Evolutionary conservation across 495 filamentous ascomycete species (phyloP), one percentile per base, ranked within the genome.

Genomic region (Margaritispora aquatica): DNA sequence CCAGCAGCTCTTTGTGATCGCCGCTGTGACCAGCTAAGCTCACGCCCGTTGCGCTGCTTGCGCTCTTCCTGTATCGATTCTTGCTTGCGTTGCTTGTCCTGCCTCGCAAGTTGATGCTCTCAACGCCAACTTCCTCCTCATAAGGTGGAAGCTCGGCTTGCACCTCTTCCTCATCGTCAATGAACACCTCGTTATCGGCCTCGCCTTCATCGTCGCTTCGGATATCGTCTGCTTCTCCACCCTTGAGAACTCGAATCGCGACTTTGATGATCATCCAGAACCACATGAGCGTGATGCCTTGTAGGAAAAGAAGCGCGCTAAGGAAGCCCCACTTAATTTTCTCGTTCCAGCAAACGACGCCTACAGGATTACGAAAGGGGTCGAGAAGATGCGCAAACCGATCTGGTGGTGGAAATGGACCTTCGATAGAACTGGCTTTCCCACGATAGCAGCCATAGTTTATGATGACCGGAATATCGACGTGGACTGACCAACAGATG

Each of bases 191-290:
- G 15, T 44, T 44, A 23, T 82, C 79, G 21, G 78, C 84, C 44
- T 83, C 86, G 23, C 74, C 88, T 66, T 97, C 93, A 61, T 91
- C 91, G 62, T 96, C 92, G 68, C 89, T 95, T 51, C 93, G 84
- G 26, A 81, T 79, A 66, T 97, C 93, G 55, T 96, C 93, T 23
- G 93, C 92, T 26, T 81, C 78, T n/a, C 81, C 80, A 24, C 90
- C 91, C 49, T 75, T 81, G 19, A 97, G 64, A 1, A 96, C 88
- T 27, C 82, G 83, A 53, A 84, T 74, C 20, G 90, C 92, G 0
- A 97, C 88, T 24, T 82, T 80, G 26, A 90, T 67, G 66, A 97
- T 96, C 85, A 96, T 87, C 64, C 75, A 80, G 69, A 97, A 95
- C 93, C 93, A 97, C 64, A 93, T 77, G 29, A 96, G 74, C 19